phyloP scores from a whole-genome alignment of 1,284 basidiomycete species.

The Stygiomarasmius scandens region DNA sequence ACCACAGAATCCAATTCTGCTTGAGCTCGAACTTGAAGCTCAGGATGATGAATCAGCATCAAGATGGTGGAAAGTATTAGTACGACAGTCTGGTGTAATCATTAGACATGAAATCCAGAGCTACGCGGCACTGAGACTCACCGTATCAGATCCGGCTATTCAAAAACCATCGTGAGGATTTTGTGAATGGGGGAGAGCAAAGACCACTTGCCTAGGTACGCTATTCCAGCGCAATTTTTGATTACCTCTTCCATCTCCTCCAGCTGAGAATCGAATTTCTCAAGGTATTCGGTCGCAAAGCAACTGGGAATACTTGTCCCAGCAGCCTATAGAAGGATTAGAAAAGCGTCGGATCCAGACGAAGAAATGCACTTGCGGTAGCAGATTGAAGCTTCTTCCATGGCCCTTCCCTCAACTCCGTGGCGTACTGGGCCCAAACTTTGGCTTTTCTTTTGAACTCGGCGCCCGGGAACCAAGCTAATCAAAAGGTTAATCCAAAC shows the following conservation, averaged over 20 bases:
- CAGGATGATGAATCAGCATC: no score
- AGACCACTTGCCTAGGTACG: conserved; percentile 19
- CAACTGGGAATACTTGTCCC: conserved; percentile 17
- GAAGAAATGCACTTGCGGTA: conserved; percentile 15
- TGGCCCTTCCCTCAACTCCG: conserved; percentile 22
- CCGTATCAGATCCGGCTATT: no score
- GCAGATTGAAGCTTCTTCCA: conserved; percentile 19
- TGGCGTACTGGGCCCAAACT: conserved; percentile 18
- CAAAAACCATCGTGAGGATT: no score
- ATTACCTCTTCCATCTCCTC: conserved; percentile 18
- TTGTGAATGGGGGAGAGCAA: no score
- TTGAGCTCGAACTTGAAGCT: conserved; percentile 33
- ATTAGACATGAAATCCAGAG: no score
- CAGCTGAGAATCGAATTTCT: conserved; percentile 6
- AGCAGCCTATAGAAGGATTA: conserved; percentile 6
- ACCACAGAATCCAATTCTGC: conserved; percentile 39
- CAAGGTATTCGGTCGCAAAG: conserved; percentile 20
- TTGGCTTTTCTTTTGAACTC: conserved; percentile 30
- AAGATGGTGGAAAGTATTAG: no score
- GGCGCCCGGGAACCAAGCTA: conserved; percentile 34
- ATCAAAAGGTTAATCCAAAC: background rate
- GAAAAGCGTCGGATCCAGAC: background rate
- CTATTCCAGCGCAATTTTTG: conserved; percentile 23
- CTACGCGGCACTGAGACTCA: no score
- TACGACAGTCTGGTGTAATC: no score